Conservation (phyloP, 805 yeast genomes). For the Wickerhamomyces canadensis region DNA sequence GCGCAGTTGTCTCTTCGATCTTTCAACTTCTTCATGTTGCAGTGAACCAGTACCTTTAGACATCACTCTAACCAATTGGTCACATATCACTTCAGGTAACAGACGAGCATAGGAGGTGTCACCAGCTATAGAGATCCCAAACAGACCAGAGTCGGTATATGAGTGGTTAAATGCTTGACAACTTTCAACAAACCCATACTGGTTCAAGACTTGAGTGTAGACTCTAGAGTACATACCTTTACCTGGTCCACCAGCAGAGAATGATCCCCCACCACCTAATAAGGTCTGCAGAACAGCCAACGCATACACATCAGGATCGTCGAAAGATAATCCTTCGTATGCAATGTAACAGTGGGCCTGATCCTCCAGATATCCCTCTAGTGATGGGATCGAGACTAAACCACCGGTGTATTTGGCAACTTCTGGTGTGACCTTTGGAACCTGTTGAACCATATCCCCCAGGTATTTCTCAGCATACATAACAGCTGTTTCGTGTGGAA, state of each 20-base stretch:
- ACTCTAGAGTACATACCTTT: conserved; percentile 97
- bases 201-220: conserved; percentile 86
- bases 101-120: conserved; percentile 82
- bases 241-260: conserved; percentile 98
- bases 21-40: conserved; percentile 62
- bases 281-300: conserved; percentile 85
- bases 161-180: conserved; percentile 87
- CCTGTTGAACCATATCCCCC: conserved; percentile 48
- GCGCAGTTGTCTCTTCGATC: conserved; percentile 91
- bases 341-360: conserved; percentile 82
- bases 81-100: conserved; percentile 71
- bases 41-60: conserved; percentile 57
- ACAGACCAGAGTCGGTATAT: conserved; percentile 83
- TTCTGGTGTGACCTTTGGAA: conserved; percentile 24
- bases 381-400: conserved; percentile 46
- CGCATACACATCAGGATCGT: conserved; percentile 83
- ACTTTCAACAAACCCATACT: conserved; percentile 85
- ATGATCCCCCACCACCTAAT: conserved; percentile 95
- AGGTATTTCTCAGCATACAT: conserved; percentile 56
- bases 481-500: conserved; percentile 63
- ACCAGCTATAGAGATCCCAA: conserved; percentile 83
- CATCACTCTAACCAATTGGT: conserved; percentile 45
- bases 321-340: conserved; percentile 81
- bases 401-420: conserved; percentile 57
- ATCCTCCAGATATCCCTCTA: conserved; percentile 67